Conservation (phyloP, 345 rosid species). For the Lenwebbia sp. region DNA sequence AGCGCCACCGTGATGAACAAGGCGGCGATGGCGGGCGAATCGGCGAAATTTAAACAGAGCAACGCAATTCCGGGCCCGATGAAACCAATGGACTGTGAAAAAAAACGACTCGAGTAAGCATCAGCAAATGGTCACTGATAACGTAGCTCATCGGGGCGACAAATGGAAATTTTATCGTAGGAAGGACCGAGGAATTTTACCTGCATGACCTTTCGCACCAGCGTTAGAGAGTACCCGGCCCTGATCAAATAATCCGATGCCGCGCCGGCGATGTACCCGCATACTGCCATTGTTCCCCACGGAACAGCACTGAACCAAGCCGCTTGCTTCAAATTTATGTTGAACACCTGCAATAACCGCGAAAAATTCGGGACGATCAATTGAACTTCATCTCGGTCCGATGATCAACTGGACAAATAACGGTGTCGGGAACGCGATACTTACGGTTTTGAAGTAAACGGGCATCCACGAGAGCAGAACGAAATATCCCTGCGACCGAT, state of each 20-base stretch:
- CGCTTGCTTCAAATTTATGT: conserved; percentile 86
- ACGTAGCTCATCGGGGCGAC: background rate
- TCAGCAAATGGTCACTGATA: background rate
- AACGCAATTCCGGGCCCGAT: conserved; percentile 80
- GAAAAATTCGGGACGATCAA: background rate
- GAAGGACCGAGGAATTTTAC: conserved; percentile 7
- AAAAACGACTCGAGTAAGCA: background rate
- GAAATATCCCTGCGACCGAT: conserved; percentile 68
- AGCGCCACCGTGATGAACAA: conserved; percentile 56
- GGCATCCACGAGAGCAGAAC: conserved; percentile 99
- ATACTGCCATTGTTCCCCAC: conserved; percentile 89
- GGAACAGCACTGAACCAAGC: conserved; percentile 99
- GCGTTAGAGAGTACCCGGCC: conserved; percentile 65
- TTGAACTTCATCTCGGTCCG: background rate
- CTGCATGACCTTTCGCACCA: conserved; percentile 91
- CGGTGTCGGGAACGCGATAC: background rate
- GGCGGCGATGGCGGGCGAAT: conserved; percentile 60
- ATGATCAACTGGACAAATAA: background rate
- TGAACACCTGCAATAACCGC: conserved; percentile 41
- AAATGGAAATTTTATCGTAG: background rate
- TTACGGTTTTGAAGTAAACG: conserved; percentile 80
- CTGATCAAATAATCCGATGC: conserved; percentile 56
- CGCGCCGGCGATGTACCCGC: conserved; percentile 75
- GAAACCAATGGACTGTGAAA: conserved; percentile 67
- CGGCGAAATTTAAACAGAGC: conserved; percentile 68